Conservation (phyloP, 2,329 filamentous ascomycete species). For the Thelonectria rubi region DNA sequence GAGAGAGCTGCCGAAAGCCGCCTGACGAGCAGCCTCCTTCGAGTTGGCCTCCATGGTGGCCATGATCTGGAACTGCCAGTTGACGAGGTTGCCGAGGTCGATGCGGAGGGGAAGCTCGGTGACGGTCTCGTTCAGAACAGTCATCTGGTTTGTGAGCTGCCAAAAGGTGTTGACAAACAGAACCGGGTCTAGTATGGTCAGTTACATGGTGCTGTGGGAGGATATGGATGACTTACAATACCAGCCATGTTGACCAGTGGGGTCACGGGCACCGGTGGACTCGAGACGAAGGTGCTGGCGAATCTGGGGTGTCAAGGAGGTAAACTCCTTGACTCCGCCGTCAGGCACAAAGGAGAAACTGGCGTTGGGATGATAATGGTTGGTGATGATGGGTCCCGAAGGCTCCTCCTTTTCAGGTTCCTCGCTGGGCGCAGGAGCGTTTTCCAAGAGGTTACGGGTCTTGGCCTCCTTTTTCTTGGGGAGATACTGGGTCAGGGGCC, state of each 20-base stretch:
- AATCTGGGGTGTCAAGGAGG: slow-evolving; percentile 74
- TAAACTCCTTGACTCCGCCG: slow-evolving; percentile 74
- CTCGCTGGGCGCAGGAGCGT: slow-evolving; percentile 51
- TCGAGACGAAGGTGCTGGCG: slow-evolving; percentile 84
- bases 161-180: slow-evolving; percentile 96
- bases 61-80: slow-evolving; percentile 91
- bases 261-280: slow-evolving; percentile 81
- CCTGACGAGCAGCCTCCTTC: slow-evolving; percentile 82
- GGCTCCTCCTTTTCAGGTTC: slow-evolving; percentile 63
- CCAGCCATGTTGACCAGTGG: slow-evolving; percentile 87
- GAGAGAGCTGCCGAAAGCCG: slow-evolving; percentile 75
- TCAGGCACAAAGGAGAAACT: slow-evolving; percentile 88
- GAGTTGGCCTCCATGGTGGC: slow-evolving; percentile 87
- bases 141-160: slow-evolving; percentile 94
- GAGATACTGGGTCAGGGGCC: slow-evolving; percentile 88
- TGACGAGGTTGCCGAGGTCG: slow-evolving; percentile 79
- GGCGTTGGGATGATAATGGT: slow-evolving; percentile 95
- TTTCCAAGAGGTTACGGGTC: slow-evolving; percentile 84
- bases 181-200: slow-evolving; percentile 67
- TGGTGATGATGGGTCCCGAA: slow-evolving; percentile 75
- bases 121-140: slow-evolving; percentile 87
- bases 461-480: slow-evolving; percentile 90
- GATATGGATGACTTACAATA: slow-evolving; percentile 64
- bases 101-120: slow-evolving; percentile 83
- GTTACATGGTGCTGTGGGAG: slow-evolving; percentile 3